Percentiles rank a stretch among this genome's conserved stretches.
Evolutionary conservation across 148 eudicot genomes (phyloP).

Genomic region (Drosera capensis): DNA sequence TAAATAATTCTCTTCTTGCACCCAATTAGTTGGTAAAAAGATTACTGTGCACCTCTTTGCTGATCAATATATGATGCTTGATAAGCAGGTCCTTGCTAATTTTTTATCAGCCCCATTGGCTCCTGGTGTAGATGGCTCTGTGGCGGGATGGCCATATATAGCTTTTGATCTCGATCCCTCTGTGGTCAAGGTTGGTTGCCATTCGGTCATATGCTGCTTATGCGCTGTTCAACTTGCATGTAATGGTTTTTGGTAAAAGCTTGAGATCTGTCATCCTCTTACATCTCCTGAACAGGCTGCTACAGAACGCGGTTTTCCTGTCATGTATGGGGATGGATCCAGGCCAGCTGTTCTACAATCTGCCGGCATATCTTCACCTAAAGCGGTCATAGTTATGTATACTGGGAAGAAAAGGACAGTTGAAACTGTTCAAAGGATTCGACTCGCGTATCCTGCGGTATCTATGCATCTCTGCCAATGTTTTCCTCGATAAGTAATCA

Average conservation of each 20-base stretch:
- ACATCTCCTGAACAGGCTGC: constrained; percentile 33
- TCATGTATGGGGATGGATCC: constrained; percentile 91
- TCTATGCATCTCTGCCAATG: constrained; percentile 4
- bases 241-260: neutral
- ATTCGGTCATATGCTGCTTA: too few relatives aligned
- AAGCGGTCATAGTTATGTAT: constrained; percentile 92
- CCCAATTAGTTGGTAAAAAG: too few relatives aligned
- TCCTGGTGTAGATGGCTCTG: constrained; percentile 48
- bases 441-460: constrained; percentile 81
- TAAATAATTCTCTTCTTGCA: neutral
- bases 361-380: constrained; percentile 85
- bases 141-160: constrained; percentile 72
- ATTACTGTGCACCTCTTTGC: neutral
- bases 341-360: constrained; percentile 79
- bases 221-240: neutral
- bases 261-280: neutral
- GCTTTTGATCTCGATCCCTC: constrained; percentile 88
- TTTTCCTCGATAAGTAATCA: too few relatives aligned
- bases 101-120: constrained; percentile 72
- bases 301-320: constrained; percentile 79
- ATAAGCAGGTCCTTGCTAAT: constrained; percentile 79
- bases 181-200: constrained; percentile 62
- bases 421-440: constrained; percentile 82
- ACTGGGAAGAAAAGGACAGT: constrained; percentile 48
- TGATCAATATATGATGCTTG: neutral